phyloP scores from a whole-genome alignment of 2,329 filamentous ascomycete genomes.

The Trichoderma oligosporum region DNA sequence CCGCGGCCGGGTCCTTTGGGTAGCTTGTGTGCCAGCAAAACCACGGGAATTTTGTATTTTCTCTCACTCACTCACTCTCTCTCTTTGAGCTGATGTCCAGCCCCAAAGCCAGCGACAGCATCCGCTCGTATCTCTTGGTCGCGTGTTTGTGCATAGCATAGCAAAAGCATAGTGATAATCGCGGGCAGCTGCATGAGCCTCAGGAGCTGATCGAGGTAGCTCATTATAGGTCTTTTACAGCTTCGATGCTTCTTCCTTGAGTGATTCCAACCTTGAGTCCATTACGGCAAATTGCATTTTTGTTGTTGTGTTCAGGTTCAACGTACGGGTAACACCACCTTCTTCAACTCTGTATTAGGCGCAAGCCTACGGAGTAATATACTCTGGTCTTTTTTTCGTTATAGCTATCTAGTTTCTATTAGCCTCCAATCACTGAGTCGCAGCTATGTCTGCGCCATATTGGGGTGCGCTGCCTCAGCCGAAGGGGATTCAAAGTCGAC shows the following conservation, averaged over 20 bases:
- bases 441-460: slow-evolving; percentile 48
- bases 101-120: not conserved
- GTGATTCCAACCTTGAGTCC: not conserved
- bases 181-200: slow-evolving; percentile 7
- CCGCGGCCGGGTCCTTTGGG: slow-evolving; percentile 4
- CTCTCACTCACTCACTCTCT: too few relatives aligned
- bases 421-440: not conserved
- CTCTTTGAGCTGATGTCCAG: not conserved
- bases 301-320: not conserved
- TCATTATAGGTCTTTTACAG: not conserved
- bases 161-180: not conserved
- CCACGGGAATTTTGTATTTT: slow-evolving; percentile 15
- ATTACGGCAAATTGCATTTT: not conserved
- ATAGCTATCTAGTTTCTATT: not conserved
- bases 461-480: slow-evolving; percentile 56
- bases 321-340: not conserved
- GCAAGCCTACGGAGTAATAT: not conserved
- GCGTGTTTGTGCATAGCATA: slow-evolving; percentile 9
- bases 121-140: slow-evolving; percentile 1
- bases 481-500: slow-evolving; percentile 40
- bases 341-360: not conserved
- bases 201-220: not conserved
- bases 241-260: not conserved
- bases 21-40: slow-evolving; percentile 17
- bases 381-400: not conserved